Conservation (phyloP, 805 yeast species). For the Saturnispora besseyi region DNA sequence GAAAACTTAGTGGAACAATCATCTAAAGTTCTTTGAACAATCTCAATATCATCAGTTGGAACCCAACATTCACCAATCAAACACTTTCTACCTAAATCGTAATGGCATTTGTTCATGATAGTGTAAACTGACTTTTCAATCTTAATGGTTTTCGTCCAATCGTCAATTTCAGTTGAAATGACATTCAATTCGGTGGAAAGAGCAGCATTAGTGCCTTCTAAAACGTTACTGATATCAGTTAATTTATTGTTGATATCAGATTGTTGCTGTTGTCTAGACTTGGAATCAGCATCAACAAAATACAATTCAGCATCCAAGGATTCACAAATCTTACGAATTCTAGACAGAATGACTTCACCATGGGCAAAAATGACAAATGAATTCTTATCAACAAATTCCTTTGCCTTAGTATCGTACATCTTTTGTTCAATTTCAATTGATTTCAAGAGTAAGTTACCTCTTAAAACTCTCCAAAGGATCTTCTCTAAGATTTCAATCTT, state of each 20-base stretch:
- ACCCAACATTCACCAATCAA: constrained; percentile 72
- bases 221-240: constrained; percentile 41
- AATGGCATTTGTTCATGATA: constrained; percentile 56
- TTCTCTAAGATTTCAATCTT: constrained; percentile 66
- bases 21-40: constrained; percentile 37
- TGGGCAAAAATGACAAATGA: constrained; percentile 88
- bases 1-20: constrained; percentile 28
- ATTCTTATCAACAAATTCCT: constrained; percentile 56
- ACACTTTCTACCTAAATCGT: constrained; percentile 57
- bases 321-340: constrained; percentile 77
- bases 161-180: constrained; percentile 48
- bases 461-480: constrained; percentile 82
- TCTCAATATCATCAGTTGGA: constrained; percentile 44
- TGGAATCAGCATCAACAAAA: constrained; percentile 41
- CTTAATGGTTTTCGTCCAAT: constrained; percentile 47
- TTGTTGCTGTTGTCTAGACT: constrained; percentile 31
- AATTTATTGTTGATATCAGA: constrained; percentile 40
- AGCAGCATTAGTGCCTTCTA: constrained; percentile 42
- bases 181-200: constrained; percentile 59
- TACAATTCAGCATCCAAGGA: constrained; percentile 79
- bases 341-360: constrained; percentile 63
- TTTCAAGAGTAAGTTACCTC: constrained; percentile 83
- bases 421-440: constrained; percentile 64
- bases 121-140: constrained; percentile 52
- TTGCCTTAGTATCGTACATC: constrained; percentile 52